Conservation (phyloP, 345 rosid genomes). For the Eucalyptus guilfoylei region DNA sequence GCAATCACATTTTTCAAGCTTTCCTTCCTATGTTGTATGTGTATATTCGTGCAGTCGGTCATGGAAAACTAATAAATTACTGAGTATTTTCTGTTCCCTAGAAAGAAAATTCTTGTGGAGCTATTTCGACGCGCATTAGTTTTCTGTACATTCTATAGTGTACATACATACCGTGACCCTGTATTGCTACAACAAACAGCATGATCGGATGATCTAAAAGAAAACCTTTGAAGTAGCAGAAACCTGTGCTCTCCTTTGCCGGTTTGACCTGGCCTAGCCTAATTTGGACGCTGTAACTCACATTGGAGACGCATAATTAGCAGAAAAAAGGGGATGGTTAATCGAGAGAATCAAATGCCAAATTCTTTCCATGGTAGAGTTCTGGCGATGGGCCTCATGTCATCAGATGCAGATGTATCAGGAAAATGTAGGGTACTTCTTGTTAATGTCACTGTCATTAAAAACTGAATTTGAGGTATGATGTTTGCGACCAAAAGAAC, state of each 20-base stretch:
- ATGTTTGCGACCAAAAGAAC: background rate
- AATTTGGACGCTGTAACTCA: background rate
- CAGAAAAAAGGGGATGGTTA: background rate
- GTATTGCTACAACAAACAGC: background rate
- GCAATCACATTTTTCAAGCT: background rate
- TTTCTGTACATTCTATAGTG: background rate
- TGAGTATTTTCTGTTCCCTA: background rate
- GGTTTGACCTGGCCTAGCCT: background rate
- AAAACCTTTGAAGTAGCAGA: background rate
- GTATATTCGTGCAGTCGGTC: background rate
- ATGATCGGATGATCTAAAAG: background rate
- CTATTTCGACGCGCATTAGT: background rate
- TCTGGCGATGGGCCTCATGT: background rate
- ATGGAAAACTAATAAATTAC: background rate
- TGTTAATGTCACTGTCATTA: background rate
- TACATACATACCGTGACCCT: background rate
- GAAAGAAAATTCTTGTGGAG: background rate
- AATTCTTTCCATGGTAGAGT: background rate
- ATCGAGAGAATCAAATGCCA: background rate
- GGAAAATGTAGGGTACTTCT: background rate
- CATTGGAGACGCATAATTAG: background rate
- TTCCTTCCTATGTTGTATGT: background rate
- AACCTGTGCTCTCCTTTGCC: background rate
- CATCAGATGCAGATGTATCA: background rate
- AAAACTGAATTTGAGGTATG: background rate